Conservation (phyloP, 352 stramenopile genomes). For the Pseudoperonospora humuli region DNA sequence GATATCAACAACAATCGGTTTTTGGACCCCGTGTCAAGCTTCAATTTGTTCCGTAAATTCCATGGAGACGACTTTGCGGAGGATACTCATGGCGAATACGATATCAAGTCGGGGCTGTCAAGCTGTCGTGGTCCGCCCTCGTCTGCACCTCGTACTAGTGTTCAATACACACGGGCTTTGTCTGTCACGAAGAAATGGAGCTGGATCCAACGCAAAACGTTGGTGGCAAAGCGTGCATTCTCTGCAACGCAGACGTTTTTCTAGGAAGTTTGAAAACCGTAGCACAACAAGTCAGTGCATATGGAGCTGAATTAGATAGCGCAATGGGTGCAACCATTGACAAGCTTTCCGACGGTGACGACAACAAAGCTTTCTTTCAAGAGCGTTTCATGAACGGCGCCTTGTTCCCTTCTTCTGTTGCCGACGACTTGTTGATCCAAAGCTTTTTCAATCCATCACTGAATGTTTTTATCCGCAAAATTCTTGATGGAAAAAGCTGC, state of each 20-base stretch:
- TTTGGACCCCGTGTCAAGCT: constrained; percentile 64
- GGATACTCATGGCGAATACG: constrained; percentile 16
- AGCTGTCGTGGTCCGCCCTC: constrained; percentile 16
- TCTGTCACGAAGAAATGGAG: constrained; percentile 31
- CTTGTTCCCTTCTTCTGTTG: constrained; percentile 73
- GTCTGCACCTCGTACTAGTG: constrained; percentile 13
- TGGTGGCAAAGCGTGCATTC: constrained; percentile 23
- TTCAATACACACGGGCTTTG: constrained; percentile 17
- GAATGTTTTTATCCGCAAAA: constrained; percentile 78
- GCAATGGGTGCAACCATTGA: constrained; percentile 14
- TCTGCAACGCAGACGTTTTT: constrained; percentile 46
- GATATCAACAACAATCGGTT: constrained; percentile 83
- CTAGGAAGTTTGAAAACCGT: constrained; percentile 51
- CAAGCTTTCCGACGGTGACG: constrained; percentile 29
- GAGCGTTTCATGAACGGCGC: constrained; percentile 79
- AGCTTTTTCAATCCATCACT: constrained; percentile 84
- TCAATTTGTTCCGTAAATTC: constrained; percentile 24
- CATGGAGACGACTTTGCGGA: constrained; percentile 13
- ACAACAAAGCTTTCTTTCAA: constrained; percentile 81
- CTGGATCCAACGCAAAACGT: constrained; percentile 37
- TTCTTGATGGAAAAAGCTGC: constrained; percentile 77
- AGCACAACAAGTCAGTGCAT: constrained; percentile 38
- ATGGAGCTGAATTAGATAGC: constrained; percentile 16
- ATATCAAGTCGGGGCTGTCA: constrained; percentile 16
- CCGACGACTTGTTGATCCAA: constrained; percentile 77